Base-by-base conservation (phyloP, 208 protist species). In the Naegleria fowleri region DNA sequence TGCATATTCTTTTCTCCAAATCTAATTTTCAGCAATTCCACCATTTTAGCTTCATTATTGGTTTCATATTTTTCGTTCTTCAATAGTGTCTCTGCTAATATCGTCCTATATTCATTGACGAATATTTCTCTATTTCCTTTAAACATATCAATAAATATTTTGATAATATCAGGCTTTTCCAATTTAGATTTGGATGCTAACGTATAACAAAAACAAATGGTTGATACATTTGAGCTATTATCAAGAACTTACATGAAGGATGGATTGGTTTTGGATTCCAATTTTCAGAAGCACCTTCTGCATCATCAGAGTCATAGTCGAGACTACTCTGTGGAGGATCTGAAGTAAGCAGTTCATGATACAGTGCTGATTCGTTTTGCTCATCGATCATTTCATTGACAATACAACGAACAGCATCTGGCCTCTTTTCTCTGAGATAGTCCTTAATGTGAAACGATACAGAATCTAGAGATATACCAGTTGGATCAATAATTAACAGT, bases 21-120 rank as follows among this genome's bases (percentile, higher is more conserved):
- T 51, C 94, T 79, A 29, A 95, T 59, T 86, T 95, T 95, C 38
- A 95, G 36, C 43, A 95, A 88, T 85, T 95, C 94, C 5, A 95
- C 29, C 58, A 89, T 93, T 51, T 84, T 67, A 39, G 95, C 85
- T 75, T 95, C 90, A 15, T 83, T 29, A 51, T 94, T 92, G 25
- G 58, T 84, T 15, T 93, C 75, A 52, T 86, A 93, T 7, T 3
- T 67, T 51, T 91, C 59, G 11, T 90, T 90, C 25, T 92, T 86
- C 51, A 93, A 76, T 39, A 93, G 87, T 48, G 75, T 40, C 6
- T 92, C 89, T 15, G 92, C 67, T 36, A 93, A 83, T 86, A 93
- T 93, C 33, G 33, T 29, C 48, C 90, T 88, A 86, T 93, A 93
- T 84, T 93, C 92, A 39, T 90, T 91, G 13, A 93, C 51, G 76